phyloP scores from a whole-genome alignment of 371 early-diverging fungal species.

The Entomophthora muscae region DNA sequence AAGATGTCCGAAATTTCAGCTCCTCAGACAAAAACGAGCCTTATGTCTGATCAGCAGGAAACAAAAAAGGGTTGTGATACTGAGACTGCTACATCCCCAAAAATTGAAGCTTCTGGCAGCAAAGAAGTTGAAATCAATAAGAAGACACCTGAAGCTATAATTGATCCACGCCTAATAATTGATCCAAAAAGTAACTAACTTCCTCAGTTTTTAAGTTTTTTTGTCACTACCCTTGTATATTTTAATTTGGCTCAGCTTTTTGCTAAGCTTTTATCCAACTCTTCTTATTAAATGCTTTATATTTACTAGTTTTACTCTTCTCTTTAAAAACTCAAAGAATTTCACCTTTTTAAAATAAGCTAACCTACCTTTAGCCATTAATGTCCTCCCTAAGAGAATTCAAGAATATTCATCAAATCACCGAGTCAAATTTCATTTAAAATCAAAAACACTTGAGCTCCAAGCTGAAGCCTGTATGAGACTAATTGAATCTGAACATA shows the following conservation, averaged over 20 bases:
- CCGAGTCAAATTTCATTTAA: background rate
- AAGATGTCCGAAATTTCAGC: background rate
- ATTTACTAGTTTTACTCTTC: background rate
- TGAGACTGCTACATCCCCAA: background rate
- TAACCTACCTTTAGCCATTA: background rate
- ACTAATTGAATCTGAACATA: background rate
- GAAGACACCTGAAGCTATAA: background rate
- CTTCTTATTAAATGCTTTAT: background rate
- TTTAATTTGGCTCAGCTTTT: background rate
- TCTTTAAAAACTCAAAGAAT: background rate
- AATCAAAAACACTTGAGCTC: background rate
- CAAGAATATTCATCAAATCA: background rate
- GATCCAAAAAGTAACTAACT: background rate
- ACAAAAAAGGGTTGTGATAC: background rate
- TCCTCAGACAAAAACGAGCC: background rate
- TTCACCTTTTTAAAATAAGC: background rate
- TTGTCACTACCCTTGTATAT: too few species aligned
- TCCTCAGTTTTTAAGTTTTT: too few species aligned
- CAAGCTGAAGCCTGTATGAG: background rate
- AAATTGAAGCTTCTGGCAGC: background rate
- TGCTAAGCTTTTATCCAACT: background rate
- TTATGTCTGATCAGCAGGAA: background rate
- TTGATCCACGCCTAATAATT: background rate
- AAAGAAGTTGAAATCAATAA: background rate
- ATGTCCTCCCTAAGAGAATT: background rate